These are phyloP conservation scores for Massariosphaeria phaeospora DNA, from an alignment of 495 filamentous ascomycete genomes.

Conservation along the genomic window DNA sequence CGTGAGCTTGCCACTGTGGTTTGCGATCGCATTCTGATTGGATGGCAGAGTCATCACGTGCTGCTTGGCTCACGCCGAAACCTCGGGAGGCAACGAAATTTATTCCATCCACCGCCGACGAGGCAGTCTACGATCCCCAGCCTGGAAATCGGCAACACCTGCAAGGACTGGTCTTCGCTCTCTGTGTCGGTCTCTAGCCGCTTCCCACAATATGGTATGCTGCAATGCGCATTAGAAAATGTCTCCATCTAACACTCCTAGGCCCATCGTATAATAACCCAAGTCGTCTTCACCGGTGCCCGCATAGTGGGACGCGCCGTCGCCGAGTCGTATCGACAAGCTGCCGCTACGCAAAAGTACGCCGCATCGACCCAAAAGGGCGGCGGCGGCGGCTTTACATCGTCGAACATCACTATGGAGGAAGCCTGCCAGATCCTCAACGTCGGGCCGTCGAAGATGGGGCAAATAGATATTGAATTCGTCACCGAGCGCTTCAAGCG, in stretches of 20 bases:
- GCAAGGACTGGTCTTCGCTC: too few relatives aligned
- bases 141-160: too few relatives aligned
- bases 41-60: constrained; percentile 1
- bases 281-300: constrained; percentile 82
- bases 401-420: constrained; percentile 77
- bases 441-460: constrained; percentile 78
- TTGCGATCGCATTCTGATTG: constrained; percentile 25
- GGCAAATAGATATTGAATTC: constrained; percentile 67
- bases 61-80: background rate
- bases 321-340: constrained; percentile 55
- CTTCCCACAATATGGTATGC: constrained; percentile 6
- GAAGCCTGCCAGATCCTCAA: constrained; percentile 98
- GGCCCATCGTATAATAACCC: constrained; percentile 92
- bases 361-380: constrained; percentile 56
- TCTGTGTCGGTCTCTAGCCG: too few relatives aligned
- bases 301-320: constrained; percentile 93
- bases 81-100: constrained; percentile 17
- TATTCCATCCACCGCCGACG: constrained; percentile 1
- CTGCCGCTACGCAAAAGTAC: constrained; percentile 74
- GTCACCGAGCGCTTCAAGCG: constrained; percentile 87
- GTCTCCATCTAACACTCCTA: constrained; percentile 39
- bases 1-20: background rate
- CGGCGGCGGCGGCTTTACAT: constrained; percentile 49
- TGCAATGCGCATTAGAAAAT: background rate
- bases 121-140: too few relatives aligned